A percentile compares a stretch with the other conserved stretches of the same genome.
These are phyloP conservation scores for Blastobotrys niveus DNA, from an alignment of 1,139 yeast species.

Conservation along the genomic window DNA sequence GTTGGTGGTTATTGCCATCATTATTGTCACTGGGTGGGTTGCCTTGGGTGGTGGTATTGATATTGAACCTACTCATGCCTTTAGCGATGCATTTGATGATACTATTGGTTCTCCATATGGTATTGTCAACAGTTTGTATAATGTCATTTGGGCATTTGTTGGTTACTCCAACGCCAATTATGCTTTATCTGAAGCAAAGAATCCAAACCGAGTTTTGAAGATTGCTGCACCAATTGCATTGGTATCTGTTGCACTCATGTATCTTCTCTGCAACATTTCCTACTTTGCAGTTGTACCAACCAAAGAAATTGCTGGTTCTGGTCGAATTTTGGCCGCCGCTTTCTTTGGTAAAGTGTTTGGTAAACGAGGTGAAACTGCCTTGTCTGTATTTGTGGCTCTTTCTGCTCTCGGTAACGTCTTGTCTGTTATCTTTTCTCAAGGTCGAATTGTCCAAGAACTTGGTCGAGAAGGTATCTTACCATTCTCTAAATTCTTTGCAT, in stretches of 20 bases:
- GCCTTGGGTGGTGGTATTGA: conserved; percentile 68
- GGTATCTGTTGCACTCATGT: conserved; percentile 51
- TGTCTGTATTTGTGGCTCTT: conserved; percentile 68
- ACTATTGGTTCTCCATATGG: conserved; percentile 62
- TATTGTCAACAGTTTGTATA: conserved; percentile 68
- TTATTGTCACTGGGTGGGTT: conserved; percentile 74
- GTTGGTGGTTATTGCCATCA: conserved; percentile 58
- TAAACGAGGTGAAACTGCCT: conserved; percentile 53
- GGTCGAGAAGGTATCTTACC: conserved; percentile 72
- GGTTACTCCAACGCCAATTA: conserved; percentile 60
- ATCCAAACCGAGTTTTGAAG: conserved; percentile 63
- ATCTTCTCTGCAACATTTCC: conserved; percentile 64
- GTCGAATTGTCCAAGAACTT: conserved; percentile 68
- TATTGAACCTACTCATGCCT: conserved; percentile 50
- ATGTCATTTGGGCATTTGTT: conserved; percentile 70
- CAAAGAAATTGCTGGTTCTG: conserved; percentile 53
- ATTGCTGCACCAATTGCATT: conserved; percentile 71
- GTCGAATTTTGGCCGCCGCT: conserved; percentile 67
- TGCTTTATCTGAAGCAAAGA: conserved; percentile 70
- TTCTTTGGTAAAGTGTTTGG: conserved; percentile 75
- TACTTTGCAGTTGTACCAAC: conserved; percentile 74
- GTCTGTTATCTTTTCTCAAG: conserved; percentile 73
- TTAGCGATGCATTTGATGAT: conserved; percentile 56
- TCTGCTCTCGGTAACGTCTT: conserved; percentile 75
- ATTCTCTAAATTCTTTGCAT: conserved; percentile 51